phyloP scores from a whole-genome alignment of 805 yeast genomes.

The Cyberlindnera nakhonratchasimensis region DNA sequence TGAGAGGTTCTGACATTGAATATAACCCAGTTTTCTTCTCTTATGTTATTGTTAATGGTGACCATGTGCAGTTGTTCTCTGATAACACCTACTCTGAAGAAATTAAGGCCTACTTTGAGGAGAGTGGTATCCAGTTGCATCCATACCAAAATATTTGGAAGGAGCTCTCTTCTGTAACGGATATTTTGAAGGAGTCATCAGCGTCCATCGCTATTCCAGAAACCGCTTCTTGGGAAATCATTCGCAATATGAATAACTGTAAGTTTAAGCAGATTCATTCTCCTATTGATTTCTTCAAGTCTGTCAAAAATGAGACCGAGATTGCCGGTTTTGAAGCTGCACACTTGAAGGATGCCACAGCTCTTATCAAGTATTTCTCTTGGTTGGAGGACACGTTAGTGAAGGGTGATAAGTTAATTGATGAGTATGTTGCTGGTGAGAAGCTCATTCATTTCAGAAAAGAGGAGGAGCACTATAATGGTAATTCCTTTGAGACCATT shows the following conservation, averaged over 20 bases:
- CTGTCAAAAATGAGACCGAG: conserved; percentile 73
- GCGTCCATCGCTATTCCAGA: conserved; percentile 49
- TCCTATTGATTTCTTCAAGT: conserved; percentile 65
- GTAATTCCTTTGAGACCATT: conserved; percentile 72
- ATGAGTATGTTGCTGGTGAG: conserved; percentile 64
- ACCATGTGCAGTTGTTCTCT: conserved; percentile 48
- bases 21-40: conserved; percentile 86
- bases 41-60: conserved; percentile 45
- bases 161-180: conserved; percentile 38
- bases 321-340: conserved; percentile 67
- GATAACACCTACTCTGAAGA: conserved; percentile 41
- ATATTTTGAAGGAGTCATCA: conserved; percentile 21
- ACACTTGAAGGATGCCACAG: conserved; percentile 81
- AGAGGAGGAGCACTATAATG: conserved; percentile 53
- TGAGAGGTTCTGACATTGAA: conserved; percentile 79
- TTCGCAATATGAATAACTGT: conserved; percentile 44
- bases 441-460: conserved; percentile 54
- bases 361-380: conserved; percentile 67
- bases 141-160: conserved; percentile 58
- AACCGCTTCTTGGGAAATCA: conserved; percentile 65
- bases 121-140: conserved; percentile 44
- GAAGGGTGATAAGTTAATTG: conserved; percentile 39
- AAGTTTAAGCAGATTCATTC: conserved; percentile 43
- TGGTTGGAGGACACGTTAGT: conserved; percentile 72
- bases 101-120: conserved; percentile 38